Evolutionary conservation across 139 green algal genomes (phyloP).

Genomic region (Coelastrella sp.): DNA sequence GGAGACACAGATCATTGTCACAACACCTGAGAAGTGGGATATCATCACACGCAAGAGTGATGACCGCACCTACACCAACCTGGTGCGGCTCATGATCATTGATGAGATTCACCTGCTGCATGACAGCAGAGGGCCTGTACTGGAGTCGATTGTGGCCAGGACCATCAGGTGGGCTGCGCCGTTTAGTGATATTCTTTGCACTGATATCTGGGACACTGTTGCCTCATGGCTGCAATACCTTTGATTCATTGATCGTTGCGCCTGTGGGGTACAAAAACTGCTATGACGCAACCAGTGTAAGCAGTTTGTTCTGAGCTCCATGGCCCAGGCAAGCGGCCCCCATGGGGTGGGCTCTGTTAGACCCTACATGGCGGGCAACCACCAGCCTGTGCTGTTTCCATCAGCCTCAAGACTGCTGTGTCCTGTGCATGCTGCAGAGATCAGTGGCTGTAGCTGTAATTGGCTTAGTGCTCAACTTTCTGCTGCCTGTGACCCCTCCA

Average conservation of each 20-base stretch:
- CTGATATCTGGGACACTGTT: too few species aligned
- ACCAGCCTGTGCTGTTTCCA: too few species aligned
- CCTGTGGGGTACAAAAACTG: too few species aligned
- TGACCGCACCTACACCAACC: constrained; percentile 93
- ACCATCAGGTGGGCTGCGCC: constrained; percentile 83
- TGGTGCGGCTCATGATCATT: constrained; percentile 96
- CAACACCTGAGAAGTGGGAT: constrained; percentile 99
- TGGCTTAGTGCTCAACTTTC: background rate
- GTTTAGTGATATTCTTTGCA: too few species aligned
- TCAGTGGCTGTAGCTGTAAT: background rate
- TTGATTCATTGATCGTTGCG: too few species aligned
- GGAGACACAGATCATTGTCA: constrained; percentile 96
- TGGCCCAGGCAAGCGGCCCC: too few species aligned
- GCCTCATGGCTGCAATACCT: too few species aligned
- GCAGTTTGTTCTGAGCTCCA: too few species aligned
- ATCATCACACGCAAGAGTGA: constrained; percentile 98
- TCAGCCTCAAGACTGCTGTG: too few species aligned
- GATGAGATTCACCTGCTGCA: constrained; percentile 99
- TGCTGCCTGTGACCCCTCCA: background rate
- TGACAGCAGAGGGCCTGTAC: constrained; percentile 93
- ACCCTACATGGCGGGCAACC: too few species aligned
- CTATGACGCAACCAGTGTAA: too few species aligned
- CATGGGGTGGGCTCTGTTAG: too few species aligned
- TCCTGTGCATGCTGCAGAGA: background rate
- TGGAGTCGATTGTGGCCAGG: constrained; percentile 95